Percentiles rank a stretch among this genome's conserved stretches.
Conservation (phyloP, 768 basidiomycete species). For the Rhizopogon roseolus region DNA sequence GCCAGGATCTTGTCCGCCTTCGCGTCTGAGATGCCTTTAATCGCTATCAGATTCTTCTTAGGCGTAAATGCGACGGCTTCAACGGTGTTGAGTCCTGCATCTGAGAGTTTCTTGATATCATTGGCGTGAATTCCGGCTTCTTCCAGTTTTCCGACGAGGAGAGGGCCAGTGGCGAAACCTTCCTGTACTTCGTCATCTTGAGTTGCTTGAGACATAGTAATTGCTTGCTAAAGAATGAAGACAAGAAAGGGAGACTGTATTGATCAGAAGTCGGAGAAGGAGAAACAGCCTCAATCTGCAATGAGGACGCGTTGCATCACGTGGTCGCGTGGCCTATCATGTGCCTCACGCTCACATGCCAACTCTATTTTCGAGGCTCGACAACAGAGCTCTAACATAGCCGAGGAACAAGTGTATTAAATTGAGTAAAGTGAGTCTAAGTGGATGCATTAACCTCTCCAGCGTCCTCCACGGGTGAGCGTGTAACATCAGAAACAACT, state of each 20-base stretch:
- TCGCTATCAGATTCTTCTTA: slow-evolving; percentile 84
- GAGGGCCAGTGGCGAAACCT: slow-evolving; percentile 64
- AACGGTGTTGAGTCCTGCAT: slow-evolving; percentile 89
- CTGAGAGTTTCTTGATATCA: slow-evolving; percentile 92
- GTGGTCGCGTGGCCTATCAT: slow-evolving; percentile 18
- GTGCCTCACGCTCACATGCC: no score
- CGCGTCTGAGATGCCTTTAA: slow-evolving; percentile 95
- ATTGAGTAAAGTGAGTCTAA: neutral
- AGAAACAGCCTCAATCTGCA: no score
- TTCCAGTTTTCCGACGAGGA: slow-evolving; percentile 79
- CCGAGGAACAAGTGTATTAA: neutral
- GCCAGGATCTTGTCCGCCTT: slow-evolving; percentile 95
- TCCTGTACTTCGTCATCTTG: slow-evolving; percentile 47
- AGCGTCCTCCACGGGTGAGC: neutral
- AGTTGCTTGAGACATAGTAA: slow-evolving; percentile 42
- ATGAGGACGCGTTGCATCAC: slow-evolving; percentile 25
- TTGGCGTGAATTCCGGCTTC: slow-evolving; percentile 86
- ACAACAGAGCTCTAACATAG: no score
- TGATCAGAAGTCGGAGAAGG: no score
- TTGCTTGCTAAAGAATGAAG: neutral
- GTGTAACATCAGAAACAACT: slow-evolving; percentile 4
- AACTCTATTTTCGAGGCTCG: no score
- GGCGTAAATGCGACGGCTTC: slow-evolving; percentile 96
- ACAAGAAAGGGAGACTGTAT: neutral
- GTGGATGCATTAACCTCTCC: neutral